These are phyloP conservation scores for Sclerotiophoma versabilis DNA, from an alignment of 2,329 filamentous ascomycete genomes.

Conservation along the genomic window DNA sequence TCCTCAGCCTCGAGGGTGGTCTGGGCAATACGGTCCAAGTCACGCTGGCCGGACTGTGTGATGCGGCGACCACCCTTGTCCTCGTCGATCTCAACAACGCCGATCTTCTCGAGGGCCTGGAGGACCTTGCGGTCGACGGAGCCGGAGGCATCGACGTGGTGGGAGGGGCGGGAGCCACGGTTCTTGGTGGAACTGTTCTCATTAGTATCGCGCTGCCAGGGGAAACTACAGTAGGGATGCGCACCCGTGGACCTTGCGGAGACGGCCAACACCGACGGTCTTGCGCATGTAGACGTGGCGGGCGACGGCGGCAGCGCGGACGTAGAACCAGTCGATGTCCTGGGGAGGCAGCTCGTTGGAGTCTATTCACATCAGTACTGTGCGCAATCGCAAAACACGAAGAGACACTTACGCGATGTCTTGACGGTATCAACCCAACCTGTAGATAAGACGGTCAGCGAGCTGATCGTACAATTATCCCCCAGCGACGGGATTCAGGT, in stretches of 20 bases:
- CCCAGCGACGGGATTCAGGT: slow-evolving; percentile 64
- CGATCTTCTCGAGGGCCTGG: slow-evolving; percentile 99
- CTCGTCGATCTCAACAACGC: slow-evolving; percentile 96
- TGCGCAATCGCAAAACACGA: neutral
- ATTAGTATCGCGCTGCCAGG: neutral
- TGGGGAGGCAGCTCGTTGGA: slow-evolving; percentile 98
- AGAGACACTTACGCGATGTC: slow-evolving; percentile 67
- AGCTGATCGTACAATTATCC: slow-evolving; percentile 51
- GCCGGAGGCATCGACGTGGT: slow-evolving; percentile 95
- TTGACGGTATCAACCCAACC: slow-evolving; percentile 99
- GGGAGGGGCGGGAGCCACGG: slow-evolving; percentile 87
- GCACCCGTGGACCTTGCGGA: slow-evolving; percentile 87
- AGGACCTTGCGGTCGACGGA: slow-evolving; percentile 97
- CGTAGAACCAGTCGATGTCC: slow-evolving; percentile 94
- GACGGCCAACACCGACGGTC: slow-evolving; percentile 97
- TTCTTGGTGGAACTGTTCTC: slow-evolving; percentile 76
- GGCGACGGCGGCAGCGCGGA: slow-evolving; percentile 91
- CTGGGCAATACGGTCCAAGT: slow-evolving; percentile 81
- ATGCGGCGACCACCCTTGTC: slow-evolving; percentile 98
- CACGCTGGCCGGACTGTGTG: slow-evolving; percentile 97
- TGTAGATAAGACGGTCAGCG: slow-evolving; percentile 62
- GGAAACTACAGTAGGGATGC: too few species aligned
- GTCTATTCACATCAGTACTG: slow-evolving; percentile 52
- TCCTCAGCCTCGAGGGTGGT: slow-evolving; percentile 60
- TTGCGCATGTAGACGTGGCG: slow-evolving; percentile 99